Evolutionary conservation across 2,329 filamentous ascomycete genomes (phyloP).

Genomic region (Dryadomyces quercivorus): DNA sequence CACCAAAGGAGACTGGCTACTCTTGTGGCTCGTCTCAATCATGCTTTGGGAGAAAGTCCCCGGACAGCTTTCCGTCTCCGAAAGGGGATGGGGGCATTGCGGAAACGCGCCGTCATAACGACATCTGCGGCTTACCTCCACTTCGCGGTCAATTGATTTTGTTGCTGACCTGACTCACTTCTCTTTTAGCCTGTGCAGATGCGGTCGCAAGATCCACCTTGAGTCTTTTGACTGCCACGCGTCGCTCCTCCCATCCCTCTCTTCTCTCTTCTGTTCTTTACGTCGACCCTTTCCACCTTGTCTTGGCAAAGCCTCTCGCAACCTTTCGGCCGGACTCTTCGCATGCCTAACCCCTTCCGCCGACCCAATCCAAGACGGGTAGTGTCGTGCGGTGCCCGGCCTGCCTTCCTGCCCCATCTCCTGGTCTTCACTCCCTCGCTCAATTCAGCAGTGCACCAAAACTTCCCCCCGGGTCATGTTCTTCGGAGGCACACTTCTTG

Average conservation of each 20-base stretch:
- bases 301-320: no score
- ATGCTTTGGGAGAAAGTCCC: conserved; percentile 99
- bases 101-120: conserved; percentile 99
- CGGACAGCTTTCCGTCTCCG: conserved; percentile 50
- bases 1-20: conserved; percentile 65
- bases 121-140: conserved; percentile 80
- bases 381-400: no score
- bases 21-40: conserved; percentile 21
- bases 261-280: background rate
- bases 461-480: no score
- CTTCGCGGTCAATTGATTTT: conserved; percentile 20
- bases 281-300: conserved; percentile 10
- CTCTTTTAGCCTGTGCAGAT: background rate
- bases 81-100: conserved; percentile 37
- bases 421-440: background rate
- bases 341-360: no score
- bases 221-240: background rate
- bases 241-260: background rate
- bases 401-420: background rate
- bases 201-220: background rate
- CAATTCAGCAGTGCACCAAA: background rate
- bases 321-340: no score
- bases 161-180: background rate
- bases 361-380: no score
- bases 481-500: background rate